Conservation (phyloP, 805 yeast species). For the Saccharomycopsis malanga region DNA sequence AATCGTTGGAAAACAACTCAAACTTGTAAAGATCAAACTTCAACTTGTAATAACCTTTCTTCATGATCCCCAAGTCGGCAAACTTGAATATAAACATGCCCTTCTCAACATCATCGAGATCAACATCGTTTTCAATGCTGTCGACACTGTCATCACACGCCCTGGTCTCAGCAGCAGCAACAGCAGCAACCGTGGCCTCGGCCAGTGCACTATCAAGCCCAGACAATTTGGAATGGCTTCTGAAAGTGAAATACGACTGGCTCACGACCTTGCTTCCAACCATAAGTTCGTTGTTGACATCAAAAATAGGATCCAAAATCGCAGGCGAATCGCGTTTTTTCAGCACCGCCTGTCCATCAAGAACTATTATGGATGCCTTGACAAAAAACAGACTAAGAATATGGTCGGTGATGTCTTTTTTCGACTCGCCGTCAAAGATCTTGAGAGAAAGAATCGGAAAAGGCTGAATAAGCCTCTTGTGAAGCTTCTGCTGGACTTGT, state of each 20-base stretch:
- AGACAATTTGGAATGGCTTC: neutral
- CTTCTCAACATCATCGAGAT: neutral
- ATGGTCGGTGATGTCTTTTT: constrained; percentile 4
- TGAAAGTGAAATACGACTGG: neutral
- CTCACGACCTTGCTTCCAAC: neutral
- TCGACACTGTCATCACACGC: neutral
- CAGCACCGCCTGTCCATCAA: neutral
- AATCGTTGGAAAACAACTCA: neutral
- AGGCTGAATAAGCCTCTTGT: constrained; percentile 4
- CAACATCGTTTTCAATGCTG: neutral
- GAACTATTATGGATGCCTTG: neutral
- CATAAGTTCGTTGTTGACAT: neutral
- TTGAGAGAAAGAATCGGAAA: constrained; percentile 6
- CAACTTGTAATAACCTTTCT: constrained; percentile 15
- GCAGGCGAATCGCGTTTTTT: neutral
- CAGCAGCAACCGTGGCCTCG: neutral
- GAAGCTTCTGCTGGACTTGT: neutral
- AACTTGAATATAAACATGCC: constrained; percentile 16
- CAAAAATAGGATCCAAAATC: neutral
- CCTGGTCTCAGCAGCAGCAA: neutral
- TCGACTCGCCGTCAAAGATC: neutral
- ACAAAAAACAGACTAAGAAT: constrained; percentile 7
- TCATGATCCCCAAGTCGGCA: constrained; percentile 11
- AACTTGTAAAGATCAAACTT: constrained; percentile 13
- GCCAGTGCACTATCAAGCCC: no score